These are phyloP conservation scores for Geotrichum europaeum DNA, from an alignment of 1,139 yeast genomes.

Conservation along the genomic window DNA sequence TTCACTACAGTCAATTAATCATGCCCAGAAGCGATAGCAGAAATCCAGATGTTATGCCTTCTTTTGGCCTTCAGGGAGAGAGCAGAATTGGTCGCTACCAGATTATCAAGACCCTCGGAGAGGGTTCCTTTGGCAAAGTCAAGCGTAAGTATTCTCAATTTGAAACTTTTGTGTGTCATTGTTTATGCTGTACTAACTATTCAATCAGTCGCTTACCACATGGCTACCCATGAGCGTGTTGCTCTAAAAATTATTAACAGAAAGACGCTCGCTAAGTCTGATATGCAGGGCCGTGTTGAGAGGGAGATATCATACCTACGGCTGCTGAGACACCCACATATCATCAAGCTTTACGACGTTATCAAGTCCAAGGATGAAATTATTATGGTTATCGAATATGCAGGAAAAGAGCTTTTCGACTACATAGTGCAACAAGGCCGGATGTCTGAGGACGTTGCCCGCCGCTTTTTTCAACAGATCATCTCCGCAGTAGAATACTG, in stretches of 20 bases:
- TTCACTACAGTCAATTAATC: not conserved
- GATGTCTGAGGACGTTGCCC: conserved; percentile 90
- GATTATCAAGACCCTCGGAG: conserved; percentile 89
- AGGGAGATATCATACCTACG: conserved; percentile 89
- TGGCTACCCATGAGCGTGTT: conserved; percentile 87
- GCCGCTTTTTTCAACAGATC: conserved; percentile 94
- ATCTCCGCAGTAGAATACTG: conserved; percentile 98
- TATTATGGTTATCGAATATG: conserved; percentile 95
- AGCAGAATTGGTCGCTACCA: conserved; percentile 83
- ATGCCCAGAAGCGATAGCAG: not conserved
- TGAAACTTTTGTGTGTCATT: not conserved
- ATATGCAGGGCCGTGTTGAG: conserved; percentile 96
- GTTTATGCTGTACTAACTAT: not conserved
- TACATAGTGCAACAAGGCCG: conserved; percentile 93
- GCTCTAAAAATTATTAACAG: conserved; percentile 92
- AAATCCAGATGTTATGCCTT: conserved; percentile 24
- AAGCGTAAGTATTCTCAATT: conserved; percentile 39
- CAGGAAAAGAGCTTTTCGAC: conserved; percentile 93
- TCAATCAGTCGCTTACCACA: conserved; percentile 65
- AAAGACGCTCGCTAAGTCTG: conserved; percentile 88
- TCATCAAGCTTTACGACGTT: conserved; percentile 91
- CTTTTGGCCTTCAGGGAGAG: conserved; percentile 21
- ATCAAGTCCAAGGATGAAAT: conserved; percentile 94
- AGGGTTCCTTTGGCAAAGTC: conserved; percentile 97
- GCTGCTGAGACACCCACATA: conserved; percentile 90